Percentiles rank a stretch among this genome's conserved stretches.
phyloP scores from a whole-genome alignment of 208 protist genomes.

The Trypanosoma scelopori region DNA sequence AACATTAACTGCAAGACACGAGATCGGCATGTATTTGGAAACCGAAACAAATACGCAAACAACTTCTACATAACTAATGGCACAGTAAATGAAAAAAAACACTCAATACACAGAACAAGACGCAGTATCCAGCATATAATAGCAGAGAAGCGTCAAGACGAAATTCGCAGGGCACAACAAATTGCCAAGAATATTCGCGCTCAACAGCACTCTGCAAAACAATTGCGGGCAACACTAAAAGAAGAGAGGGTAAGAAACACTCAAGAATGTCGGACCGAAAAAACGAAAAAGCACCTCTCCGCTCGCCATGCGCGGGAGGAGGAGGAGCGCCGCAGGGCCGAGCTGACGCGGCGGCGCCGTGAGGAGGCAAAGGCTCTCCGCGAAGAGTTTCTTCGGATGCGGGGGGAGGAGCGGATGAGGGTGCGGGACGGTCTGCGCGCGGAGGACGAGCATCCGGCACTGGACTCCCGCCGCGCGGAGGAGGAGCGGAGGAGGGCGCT shows the following conservation, averaged over 20 bases:
- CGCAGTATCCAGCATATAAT: too few relatives aligned
- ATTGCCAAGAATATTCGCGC: neutral
- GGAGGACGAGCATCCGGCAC: slow-evolving; percentile 20
- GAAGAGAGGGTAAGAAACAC: slow-evolving; percentile 20
- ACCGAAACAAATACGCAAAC: too few relatives aligned
- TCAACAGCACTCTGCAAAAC: slow-evolving; percentile 10
- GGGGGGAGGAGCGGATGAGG: slow-evolving; percentile 25
- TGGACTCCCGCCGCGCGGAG: slow-evolving; percentile 18
- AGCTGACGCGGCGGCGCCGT: slow-evolving; percentile 26
- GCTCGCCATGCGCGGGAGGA: slow-evolving; percentile 50
- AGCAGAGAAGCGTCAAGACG: neutral
- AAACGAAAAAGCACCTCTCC: slow-evolving; percentile 45
- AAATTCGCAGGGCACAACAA: neutral
- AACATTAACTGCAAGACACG: too few relatives aligned
- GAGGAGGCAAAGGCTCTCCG: slow-evolving; percentile 30
- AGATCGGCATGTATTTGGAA: too few relatives aligned
- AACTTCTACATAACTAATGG: too few relatives aligned
- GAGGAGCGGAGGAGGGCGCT: slow-evolving; percentile 25
- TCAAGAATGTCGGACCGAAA: slow-evolving; percentile 33
- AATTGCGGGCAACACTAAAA: slow-evolving; percentile 6
- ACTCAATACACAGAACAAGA: too few relatives aligned
- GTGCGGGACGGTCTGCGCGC: neutral
- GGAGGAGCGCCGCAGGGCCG: slow-evolving; percentile 26
- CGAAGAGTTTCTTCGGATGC: slow-evolving; percentile 32
- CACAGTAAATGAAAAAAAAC: too few relatives aligned